Evolutionary conservation across 805 yeast genomes (phyloP).

Genomic region (Wickerhamiella parazyma): DNA sequence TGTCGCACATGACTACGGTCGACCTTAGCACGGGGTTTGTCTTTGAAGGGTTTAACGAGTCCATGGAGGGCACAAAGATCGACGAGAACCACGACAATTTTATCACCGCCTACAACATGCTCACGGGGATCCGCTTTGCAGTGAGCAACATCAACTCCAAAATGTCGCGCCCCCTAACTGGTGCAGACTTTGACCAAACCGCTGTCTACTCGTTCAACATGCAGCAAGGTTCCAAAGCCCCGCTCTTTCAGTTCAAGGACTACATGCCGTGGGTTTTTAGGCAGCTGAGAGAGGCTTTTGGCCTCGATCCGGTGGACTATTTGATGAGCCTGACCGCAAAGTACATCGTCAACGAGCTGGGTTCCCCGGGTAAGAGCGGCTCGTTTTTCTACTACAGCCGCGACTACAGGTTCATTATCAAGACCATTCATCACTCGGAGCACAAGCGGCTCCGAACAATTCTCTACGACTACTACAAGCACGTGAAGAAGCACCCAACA

Average conservation of each 20-base stretch:
- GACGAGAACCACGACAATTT: conserved; percentile 89
- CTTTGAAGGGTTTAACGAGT: conserved; percentile 28
- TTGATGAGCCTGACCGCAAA: conserved; percentile 83
- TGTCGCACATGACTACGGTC: conserved; percentile 6
- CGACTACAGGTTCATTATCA: conserved; percentile 87
- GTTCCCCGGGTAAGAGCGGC: conserved; percentile 95
- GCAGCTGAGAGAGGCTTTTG: conserved; percentile 64
- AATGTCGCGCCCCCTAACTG: conserved; percentile 55
- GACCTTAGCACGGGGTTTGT: conserved; percentile 8
- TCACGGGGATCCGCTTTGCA: conserved; percentile 91
- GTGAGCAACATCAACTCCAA: conserved; percentile 81
- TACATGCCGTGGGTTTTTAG: conserved; percentile 91
- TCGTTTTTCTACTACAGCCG: conserved; percentile 90
- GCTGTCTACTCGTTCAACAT: conserved; percentile 79
- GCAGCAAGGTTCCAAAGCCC: conserved; percentile 49
- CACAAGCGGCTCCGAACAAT: conserved; percentile 69
- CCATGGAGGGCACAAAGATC: conserved; percentile 65
- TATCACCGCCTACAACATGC: conserved; percentile 91
- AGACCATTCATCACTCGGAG: conserved; percentile 88
- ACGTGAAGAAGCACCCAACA: conserved; percentile 71
- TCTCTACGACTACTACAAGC: conserved; percentile 62
- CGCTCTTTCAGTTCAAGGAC: conserved; percentile 93
- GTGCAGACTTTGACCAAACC: conserved; percentile 53
- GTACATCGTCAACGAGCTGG: conserved; percentile 79
- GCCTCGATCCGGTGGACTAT: conserved; percentile 92